Conservation (phyloP, 148 eudicot species). For the Camellia sinensis region DNA sequence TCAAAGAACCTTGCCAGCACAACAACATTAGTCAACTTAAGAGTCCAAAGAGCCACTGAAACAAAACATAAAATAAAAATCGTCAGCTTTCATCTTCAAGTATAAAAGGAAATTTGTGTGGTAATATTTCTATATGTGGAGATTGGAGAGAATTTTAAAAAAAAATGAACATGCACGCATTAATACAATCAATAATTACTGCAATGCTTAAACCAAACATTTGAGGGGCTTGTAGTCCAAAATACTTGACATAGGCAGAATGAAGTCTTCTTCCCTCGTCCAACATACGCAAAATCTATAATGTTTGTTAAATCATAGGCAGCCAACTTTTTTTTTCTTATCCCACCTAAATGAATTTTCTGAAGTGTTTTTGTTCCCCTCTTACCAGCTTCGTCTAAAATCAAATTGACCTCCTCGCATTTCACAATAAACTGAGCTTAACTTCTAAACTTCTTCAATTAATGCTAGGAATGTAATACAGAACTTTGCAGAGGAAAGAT, state of each 20-base stretch:
- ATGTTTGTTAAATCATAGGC: neutral
- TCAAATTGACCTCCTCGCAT: neutral
- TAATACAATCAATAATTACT: neutral
- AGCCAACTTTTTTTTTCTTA: neutral
- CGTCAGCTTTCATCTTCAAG: neutral
- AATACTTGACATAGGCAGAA: constrained; percentile 1
- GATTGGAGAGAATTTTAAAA: neutral
- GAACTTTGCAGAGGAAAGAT: neutral
- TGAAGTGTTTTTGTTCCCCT: neutral
- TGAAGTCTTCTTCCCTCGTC: neutral
- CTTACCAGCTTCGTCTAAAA: neutral
- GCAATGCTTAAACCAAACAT: neutral
- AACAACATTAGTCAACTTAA: constrained; percentile 26
- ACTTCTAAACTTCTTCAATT: constrained; percentile 2
- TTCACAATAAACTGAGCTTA: neutral
- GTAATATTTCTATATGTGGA: neutral
- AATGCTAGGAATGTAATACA: neutral
- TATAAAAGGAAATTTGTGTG: no score
- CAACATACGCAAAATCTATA: neutral
- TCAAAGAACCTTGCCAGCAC: neutral
- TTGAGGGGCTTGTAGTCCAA: neutral
- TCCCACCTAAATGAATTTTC: neutral
- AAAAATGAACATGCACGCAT: neutral
- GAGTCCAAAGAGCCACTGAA: constrained; percentile 16
- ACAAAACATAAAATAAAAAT: constrained; percentile 16